Evolutionary conservation across 2,329 filamentous ascomycete genomes (phyloP), one percentile per base, ranked within the genome.

Genomic region (Curvularia sp.): DNA sequence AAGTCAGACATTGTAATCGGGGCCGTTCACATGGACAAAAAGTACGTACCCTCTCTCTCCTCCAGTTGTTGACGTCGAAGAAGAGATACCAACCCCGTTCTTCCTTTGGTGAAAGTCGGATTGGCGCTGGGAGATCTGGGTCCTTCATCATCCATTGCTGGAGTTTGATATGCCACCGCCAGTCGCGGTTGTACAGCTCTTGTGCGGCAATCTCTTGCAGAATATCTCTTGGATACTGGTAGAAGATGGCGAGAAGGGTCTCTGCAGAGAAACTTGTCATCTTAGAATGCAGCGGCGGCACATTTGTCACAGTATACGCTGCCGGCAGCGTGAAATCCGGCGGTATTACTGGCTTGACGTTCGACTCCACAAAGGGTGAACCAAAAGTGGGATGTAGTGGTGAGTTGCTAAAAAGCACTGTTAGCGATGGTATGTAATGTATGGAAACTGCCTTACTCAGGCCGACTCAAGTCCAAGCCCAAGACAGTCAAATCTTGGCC

Each of bases 211-310:
- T 78, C 69, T 90, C 87, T 70, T 90, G 87, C 72, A 87, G 80
- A 54, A 88, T 82, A 68, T 89, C 87, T 57, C 85, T 80, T 13
- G 87, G 86, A 78, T 86, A 84, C 61, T 86, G 87, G 76, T 89
- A 90, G 80, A 90, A 90, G 59, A 89, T 88, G 70, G 86, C 87
- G 71, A 90, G 88, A 4, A 90, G 79, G 0, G 87, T 89, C 71
- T 90, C 87, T 63, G 86, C 82, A 41, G 81, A 83, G 73, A 88
- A 87, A 53, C 83, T 83, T 3, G 80, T 77, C 64, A 88, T 84
- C 57, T 86, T 85, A 47, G 80, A 79, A 53, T 84, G 81, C 19
- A 89, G 77, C 7, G 84, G 82, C 49, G 87, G 87, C 10, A 89
- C 86, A 67, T 89, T 90, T 55, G 82, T 84, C 9, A 90, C 87